Conservation (phyloP, 331 rosid species). For the Phaseolus coccineus region DNA sequence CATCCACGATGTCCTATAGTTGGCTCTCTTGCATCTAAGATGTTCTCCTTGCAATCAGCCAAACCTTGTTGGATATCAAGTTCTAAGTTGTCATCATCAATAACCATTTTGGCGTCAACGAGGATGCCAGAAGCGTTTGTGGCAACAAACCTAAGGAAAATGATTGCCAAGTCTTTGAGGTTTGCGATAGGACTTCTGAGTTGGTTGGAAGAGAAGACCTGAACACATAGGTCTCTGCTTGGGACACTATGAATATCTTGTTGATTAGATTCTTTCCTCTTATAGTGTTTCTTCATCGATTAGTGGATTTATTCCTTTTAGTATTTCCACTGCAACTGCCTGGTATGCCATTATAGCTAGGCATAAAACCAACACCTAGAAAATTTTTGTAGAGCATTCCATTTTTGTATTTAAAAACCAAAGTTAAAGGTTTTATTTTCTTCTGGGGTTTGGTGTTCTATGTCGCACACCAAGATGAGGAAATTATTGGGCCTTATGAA, state of each 20-base stretch:
- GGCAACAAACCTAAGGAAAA: not conserved
- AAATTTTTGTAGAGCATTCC: not conserved
- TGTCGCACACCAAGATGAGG: not conserved
- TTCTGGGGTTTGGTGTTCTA: too few species aligned
- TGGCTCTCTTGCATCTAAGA: not conserved
- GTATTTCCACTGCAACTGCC: not conserved
- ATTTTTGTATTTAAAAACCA: too few species aligned
- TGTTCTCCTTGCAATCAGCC: not conserved
- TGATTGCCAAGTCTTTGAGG: not conserved
- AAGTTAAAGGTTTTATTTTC: too few species aligned
- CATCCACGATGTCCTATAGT: not conserved
- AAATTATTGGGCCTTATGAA: not conserved
- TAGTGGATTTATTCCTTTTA: not conserved
- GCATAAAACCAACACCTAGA: not conserved
- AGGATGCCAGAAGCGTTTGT: not conserved
- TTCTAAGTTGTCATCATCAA: not conserved
- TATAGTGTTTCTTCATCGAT: not conserved
- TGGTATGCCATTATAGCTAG: not conserved
- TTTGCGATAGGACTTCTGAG: not conserved
- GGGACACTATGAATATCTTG: not conserved
- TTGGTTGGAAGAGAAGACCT: not conserved
- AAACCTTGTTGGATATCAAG: not conserved
- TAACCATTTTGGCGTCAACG: not conserved
- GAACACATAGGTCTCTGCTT: not conserved
- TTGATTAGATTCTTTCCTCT: not conserved